A percentile compares a stretch with the other conserved stretches of the same genome.
Conservation (phyloP, 1,284 basidiomycete genomes). For the Anthracocystis setariae region DNA sequence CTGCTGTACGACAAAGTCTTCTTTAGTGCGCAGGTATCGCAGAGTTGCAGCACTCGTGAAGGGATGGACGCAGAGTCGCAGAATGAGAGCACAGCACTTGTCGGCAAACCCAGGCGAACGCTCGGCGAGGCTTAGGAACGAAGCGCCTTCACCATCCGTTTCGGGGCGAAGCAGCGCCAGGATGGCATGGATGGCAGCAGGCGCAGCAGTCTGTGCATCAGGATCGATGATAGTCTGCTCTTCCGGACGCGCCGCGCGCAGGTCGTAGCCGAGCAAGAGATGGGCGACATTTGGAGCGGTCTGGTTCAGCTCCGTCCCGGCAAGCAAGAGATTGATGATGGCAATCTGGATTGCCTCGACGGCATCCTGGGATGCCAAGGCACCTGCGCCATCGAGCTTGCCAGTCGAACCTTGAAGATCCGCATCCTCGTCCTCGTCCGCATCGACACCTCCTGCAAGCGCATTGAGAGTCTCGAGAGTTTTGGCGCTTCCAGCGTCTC, state of each 20-base stretch:
- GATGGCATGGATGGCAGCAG: constrained; percentile 76
- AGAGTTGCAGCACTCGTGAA: constrained; percentile 83
- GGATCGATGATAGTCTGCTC: constrained; percentile 70
- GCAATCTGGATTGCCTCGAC: constrained; percentile 79
- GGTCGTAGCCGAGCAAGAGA: constrained; percentile 82
- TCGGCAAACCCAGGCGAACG: constrained; percentile 80
- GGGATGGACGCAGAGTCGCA: constrained; percentile 86
- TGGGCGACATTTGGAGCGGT: constrained; percentile 87
- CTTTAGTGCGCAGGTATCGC: constrained; percentile 86
- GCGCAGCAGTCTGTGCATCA: constrained; percentile 70
- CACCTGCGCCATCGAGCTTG: constrained; percentile 54
- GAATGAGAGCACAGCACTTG: constrained; percentile 82
- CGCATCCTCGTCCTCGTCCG: constrained; percentile 72
- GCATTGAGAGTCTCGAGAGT: constrained; percentile 64
- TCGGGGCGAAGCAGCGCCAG: constrained; percentile 68
- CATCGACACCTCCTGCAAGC: constrained; percentile 66
- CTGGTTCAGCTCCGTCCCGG: constrained; percentile 76
- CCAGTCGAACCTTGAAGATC: constrained; percentile 72
- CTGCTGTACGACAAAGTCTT: constrained; percentile 89
- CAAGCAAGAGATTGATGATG: constrained; percentile 85
- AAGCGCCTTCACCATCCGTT: constrained; percentile 21
- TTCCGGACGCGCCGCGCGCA: constrained; percentile 70
- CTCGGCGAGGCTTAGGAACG: constrained; percentile 46
- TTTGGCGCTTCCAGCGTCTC: constrained; percentile 42
- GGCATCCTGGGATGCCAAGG: constrained; percentile 62